Evolutionary conservation across 2,329 filamentous ascomycete species (phyloP).

Genomic region (Emergomyces orientalis): DNA sequence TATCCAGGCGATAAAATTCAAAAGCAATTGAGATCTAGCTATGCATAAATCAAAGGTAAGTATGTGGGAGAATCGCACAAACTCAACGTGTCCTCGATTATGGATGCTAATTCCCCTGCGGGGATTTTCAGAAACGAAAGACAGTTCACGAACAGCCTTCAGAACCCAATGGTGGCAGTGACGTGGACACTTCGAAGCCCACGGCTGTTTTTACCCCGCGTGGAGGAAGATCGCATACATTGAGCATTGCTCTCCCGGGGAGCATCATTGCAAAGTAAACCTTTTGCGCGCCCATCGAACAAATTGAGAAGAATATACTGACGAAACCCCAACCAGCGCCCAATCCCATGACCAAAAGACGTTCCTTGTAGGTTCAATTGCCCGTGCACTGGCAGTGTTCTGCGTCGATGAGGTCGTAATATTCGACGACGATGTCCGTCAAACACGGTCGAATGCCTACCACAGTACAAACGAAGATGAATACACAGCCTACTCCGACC

Average conservation of each 20-base stretch:
- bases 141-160: conserved; percentile 13
- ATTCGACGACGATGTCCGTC: conserved; percentile 56
- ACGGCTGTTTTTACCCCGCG: conserved; percentile 59
- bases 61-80: neutral
- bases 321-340: conserved; percentile 41
- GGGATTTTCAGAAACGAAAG: conserved; percentile 19
- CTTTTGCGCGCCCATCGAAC: neutral
- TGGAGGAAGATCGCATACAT: conserved; percentile 58
- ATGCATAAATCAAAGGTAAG: conserved; percentile 9
- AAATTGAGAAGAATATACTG: neutral
- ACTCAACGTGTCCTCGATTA: neutral
- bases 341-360: conserved; percentile 67
- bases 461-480: conserved; percentile 39
- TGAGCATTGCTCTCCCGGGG: conserved; percentile 69
- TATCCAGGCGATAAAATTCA: neutral
- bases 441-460: conserved; percentile 13
- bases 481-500: conserved; percentile 62
- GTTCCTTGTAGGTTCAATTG: conserved; percentile 62
- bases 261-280: conserved; percentile 66
- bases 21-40: neutral
- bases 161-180: conserved; percentile 13
- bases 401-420: conserved; percentile 75
- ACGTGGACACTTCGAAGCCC: conserved; percentile 54
- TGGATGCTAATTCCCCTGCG: neutral
- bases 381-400: conserved; percentile 73